Evolutionary conservation across 805 yeast species (phyloP).

Genomic region (Candida sanyiensis): DNA sequence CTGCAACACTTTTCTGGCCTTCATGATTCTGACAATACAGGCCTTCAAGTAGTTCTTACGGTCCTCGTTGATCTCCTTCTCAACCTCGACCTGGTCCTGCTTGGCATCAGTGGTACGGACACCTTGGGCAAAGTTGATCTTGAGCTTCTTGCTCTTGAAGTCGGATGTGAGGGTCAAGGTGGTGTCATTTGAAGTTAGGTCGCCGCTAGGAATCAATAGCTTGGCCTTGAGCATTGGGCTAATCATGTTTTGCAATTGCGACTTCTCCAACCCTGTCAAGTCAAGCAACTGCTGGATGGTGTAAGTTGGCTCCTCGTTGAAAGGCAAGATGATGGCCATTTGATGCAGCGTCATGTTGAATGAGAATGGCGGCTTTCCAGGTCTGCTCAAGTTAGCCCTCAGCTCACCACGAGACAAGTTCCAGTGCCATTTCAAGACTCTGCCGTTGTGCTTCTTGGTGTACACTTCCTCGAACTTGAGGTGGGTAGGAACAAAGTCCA

Average conservation of each 20-base stretch:
- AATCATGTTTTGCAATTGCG: slow-evolving; percentile 69
- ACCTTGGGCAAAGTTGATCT: slow-evolving; percentile 70
- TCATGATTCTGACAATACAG: slow-evolving; percentile 94
- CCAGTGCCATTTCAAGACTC: slow-evolving; percentile 95
- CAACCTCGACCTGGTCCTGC: slow-evolving; percentile 68
- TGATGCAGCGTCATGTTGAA: slow-evolving; percentile 83
- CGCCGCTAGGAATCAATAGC: slow-evolving; percentile 61
- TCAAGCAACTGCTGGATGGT: slow-evolving; percentile 57
- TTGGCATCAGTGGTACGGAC: slow-evolving; percentile 49
- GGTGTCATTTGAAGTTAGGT: slow-evolving; percentile 47
- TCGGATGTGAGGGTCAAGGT: slow-evolving; percentile 67
- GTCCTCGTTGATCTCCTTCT: slow-evolving; percentile 78
- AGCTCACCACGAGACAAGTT: slow-evolving; percentile 88
- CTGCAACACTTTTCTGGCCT: slow-evolving; percentile 74
- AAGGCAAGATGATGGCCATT: slow-evolving; percentile 80
- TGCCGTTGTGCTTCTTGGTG: slow-evolving; percentile 70
- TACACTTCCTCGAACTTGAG: slow-evolving; percentile 66
- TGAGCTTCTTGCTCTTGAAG: slow-evolving; percentile 77
- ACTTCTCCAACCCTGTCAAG: slow-evolving; percentile 60
- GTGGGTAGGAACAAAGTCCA: slow-evolving; percentile 56
- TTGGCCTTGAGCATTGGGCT: slow-evolving; percentile 75
- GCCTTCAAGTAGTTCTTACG: slow-evolving; percentile 84
- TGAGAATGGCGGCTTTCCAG: slow-evolving; percentile 73
- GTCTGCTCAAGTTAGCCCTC: slow-evolving; percentile 75
- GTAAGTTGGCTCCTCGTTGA: slow-evolving; percentile 59